Evolutionary conservation across 2,329 filamentous ascomycete species (phyloP).

Genomic region (Lecanosticta acicola): DNA sequence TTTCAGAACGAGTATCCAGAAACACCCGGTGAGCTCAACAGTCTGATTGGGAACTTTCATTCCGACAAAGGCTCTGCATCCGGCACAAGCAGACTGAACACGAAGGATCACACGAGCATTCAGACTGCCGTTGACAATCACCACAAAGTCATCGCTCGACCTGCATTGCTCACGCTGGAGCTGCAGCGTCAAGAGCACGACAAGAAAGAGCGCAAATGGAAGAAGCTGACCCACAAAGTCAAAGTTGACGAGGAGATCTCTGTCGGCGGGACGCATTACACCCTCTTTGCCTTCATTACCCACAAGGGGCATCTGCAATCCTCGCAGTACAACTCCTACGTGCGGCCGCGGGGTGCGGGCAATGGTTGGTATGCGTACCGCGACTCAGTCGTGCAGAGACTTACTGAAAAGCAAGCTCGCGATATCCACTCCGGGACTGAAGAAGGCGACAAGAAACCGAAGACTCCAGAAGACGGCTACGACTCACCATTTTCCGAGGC

Average conservation of each 20-base stretch:
- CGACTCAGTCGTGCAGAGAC: constrained; percentile 46
- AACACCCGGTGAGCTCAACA: constrained; percentile 12
- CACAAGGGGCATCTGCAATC: constrained; percentile 56
- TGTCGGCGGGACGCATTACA: constrained; percentile 46
- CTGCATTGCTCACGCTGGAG: constrained; percentile 41
- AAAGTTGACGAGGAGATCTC: constrained; percentile 50
- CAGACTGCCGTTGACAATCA: constrained; percentile 39
- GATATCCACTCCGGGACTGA: constrained; percentile 34
- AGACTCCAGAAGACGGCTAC: constrained; percentile 12
- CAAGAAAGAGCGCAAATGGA: constrained; percentile 49
- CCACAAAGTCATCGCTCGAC: constrained; percentile 26
- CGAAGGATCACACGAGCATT: constrained; percentile 33
- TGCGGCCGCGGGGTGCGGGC: constrained; percentile 52
- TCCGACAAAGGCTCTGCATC: constrained; percentile 17
- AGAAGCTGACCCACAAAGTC: constrained; percentile 53
- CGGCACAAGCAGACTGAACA: constrained; percentile 24
- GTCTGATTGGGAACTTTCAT: constrained; percentile 24
- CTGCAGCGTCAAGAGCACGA: constrained; percentile 55
- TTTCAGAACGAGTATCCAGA: constrained; percentile 13
- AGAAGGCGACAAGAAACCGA: neutral
- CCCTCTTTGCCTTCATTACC: constrained; percentile 55
- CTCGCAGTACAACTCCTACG: constrained; percentile 54
- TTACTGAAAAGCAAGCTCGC: constrained; percentile 51
- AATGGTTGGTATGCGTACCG: constrained; percentile 57
- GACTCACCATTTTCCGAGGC: constrained; percentile 21